Evolutionary conservation across 257 asterid genomes (phyloP).

Genomic region (Solanum clarkiae): DNA sequence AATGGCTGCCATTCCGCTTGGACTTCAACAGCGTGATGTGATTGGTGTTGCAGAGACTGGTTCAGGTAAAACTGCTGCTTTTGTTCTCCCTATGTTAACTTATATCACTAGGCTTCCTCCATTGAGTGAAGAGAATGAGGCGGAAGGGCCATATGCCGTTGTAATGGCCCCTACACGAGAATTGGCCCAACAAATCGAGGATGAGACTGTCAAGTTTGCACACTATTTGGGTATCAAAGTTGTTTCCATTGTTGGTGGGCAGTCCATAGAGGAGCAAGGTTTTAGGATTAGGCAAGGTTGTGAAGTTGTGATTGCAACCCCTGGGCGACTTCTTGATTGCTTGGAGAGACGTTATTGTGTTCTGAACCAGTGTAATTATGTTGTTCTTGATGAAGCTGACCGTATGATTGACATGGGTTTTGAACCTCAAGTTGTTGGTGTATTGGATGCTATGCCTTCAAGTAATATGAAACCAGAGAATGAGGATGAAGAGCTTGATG

Average conservation of each 20-base stretch:
- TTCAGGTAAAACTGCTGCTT: conserved; percentile 54
- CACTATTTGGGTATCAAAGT: conserved; percentile 41
- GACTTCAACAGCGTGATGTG: conserved; percentile 12
- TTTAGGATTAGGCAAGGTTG: conserved; percentile 43
- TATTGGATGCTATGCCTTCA: conserved; percentile 54
- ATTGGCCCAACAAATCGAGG: neutral
- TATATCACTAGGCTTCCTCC: conserved; percentile 44
- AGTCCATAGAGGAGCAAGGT: conserved; percentile 48
- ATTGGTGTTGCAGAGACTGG: conserved; percentile 50
- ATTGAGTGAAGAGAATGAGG: conserved; percentile 33
- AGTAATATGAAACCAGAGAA: conserved; percentile 55
- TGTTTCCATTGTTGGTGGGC: conserved; percentile 52
- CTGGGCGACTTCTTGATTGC: conserved; percentile 49
- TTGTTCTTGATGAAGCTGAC: conserved; percentile 26
- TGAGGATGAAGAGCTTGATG: conserved; percentile 55
- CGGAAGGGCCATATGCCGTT: conserved; percentile 8
- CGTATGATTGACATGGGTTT: conserved; percentile 70
- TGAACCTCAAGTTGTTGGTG: conserved; percentile 55
- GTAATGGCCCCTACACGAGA: neutral
- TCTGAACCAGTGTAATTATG: conserved; percentile 47
- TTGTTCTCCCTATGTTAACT: conserved; percentile 51
- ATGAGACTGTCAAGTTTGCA: conserved; percentile 23
- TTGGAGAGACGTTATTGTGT: conserved; percentile 43
- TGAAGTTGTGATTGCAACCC: conserved; percentile 54
- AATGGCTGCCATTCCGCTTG: conserved; percentile 13